phyloP scores from a whole-genome alignment of 2,329 filamentous ascomycete genomes.

The Aureobasidium melanogenum region DNA sequence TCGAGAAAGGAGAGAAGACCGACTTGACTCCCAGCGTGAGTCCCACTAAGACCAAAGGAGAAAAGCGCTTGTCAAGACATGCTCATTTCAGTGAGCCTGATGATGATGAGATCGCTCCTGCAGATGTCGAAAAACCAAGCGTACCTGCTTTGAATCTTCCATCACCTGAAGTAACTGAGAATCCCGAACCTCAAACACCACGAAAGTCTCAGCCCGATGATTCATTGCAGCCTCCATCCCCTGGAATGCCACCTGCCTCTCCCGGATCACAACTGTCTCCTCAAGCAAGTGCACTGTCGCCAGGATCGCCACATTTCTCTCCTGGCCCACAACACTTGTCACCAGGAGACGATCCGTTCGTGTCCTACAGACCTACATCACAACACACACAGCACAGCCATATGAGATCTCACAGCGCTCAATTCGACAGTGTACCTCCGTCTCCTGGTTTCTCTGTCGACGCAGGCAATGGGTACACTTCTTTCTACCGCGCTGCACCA shows the following conservation, averaged over 20 bases:
- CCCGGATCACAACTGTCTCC: background rate
- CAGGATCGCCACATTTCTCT: background rate
- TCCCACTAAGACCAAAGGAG: background rate
- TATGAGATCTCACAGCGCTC: background rate
- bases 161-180: background rate
- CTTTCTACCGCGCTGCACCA: slow-evolving; percentile 57
- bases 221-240: background rate
- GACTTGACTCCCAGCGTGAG: background rate
- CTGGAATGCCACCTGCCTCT: background rate
- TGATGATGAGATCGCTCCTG: slow-evolving; percentile 4
- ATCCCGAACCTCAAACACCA: background rate
- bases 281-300: background rate
- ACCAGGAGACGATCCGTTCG: slow-evolving; percentile 2
- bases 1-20: background rate
- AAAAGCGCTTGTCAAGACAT: slow-evolving; percentile 20
- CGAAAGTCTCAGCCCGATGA: background rate
- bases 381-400: background rate
- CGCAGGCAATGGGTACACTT: slow-evolving; percentile 50
- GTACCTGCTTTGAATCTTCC: slow-evolving; percentile 8
- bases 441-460: background rate
- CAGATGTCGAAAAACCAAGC: background rate
- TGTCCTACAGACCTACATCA: background rate
- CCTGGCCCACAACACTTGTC: background rate
- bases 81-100: slow-evolving; percentile 18
- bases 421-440: background rate